Evolutionary conservation across 2,329 filamentous ascomycete species (phyloP), one percentile per base, ranked within the genome.

Genomic region (Cladosporium sp.): DNA sequence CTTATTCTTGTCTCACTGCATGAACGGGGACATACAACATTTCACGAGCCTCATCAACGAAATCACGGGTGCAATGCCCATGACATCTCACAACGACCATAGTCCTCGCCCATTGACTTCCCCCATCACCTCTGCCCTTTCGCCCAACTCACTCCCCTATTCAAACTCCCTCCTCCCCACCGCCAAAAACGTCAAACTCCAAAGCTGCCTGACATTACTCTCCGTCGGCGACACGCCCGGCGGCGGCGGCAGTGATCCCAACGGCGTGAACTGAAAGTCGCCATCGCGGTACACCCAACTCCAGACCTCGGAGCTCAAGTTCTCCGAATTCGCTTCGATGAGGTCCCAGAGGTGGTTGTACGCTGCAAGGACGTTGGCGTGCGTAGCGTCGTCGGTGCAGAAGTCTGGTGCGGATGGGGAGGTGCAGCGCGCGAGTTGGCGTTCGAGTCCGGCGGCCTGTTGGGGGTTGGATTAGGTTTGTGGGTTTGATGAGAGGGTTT

Each of bases 261-360:
- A 61, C 19, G 78, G 75, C 47, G 71, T 72, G 39, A 75, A 73
- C 30, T 71, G 57, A 58, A 78, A 83, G 7, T 62, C 62, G 2
- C 65, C 73, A 53, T 75, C 66, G 20, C 64, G 65, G 54, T 80
- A 84, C 7, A 71, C 69, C 81, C 80, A 85, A 44, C 76, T 81
- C 82, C 83, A 85, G 0, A 85, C 79, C 59, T 85, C 82, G 1
- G 70, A 71, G 51, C 76, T 77, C 12, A 85, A 62, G 48, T 79
- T 71, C 2, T 63, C 66, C 2, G 57, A 54, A 52, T 85, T 85
- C 0, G 68, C 69, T 24, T 84, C 79, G 27, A 85, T 82, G 0
- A 75, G 67, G 57, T 83, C 76, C 82, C 82, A 85, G 0, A 85
- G 70, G 3, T 70, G 65, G 54, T 81, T 82, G 56, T 85, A 85